These are phyloP conservation scores for Ophiostoma sp. DNA, from an alignment of 2,329 filamentous ascomycete species.

Conservation along the genomic window DNA sequence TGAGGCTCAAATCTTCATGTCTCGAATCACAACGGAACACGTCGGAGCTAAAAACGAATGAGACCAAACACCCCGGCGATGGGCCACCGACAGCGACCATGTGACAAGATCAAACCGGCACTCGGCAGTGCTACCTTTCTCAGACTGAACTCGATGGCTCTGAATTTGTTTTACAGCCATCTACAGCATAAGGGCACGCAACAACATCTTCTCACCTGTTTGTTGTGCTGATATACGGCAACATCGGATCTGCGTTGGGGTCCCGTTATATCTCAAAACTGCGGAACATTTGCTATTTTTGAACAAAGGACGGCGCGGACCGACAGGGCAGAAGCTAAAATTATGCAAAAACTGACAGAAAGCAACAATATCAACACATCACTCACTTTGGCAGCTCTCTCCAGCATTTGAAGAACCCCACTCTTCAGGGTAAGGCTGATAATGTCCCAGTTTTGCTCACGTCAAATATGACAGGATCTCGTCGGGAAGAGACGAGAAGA, in stretches of 20 bases:
- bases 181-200: neutral
- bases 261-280: neutral
- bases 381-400: neutral
- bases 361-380: neutral
- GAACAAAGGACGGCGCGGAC: neutral
- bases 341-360: neutral
- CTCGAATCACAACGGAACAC: constrained; percentile 22
- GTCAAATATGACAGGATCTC: neutral
- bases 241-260: neutral
- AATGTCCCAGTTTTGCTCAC: neutral
- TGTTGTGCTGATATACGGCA: neutral
- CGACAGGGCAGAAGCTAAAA: neutral
- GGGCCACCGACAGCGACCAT: neutral
- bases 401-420: neutral
- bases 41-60: neutral
- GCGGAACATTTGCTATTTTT: neutral
- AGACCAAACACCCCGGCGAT: neutral
- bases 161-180: neutral
- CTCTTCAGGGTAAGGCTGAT: neutral
- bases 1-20: constrained; percentile 1
- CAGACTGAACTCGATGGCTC: neutral
- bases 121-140: neutral
- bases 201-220: neutral
- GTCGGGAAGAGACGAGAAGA: neutral
- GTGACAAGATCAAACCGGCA: neutral